Evolutionary conservation across 2,329 filamentous ascomycete species (phyloP).

Genomic region (Trichoderma citrinoviride): DNA sequence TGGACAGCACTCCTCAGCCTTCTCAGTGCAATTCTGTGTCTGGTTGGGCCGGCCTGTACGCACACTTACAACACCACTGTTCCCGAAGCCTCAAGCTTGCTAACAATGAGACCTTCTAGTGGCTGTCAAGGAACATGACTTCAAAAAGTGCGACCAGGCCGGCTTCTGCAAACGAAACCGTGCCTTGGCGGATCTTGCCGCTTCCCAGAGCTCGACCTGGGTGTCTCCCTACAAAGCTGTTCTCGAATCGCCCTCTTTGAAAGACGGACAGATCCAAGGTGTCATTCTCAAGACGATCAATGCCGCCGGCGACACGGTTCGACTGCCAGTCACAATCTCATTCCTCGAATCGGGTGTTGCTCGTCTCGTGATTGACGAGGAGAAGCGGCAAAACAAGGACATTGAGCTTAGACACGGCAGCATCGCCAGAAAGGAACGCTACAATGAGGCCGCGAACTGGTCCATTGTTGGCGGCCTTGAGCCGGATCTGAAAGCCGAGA

Average conservation of each 20-base stretch:
- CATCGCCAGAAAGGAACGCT: conserved; percentile 82
- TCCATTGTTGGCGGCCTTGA: conserved; percentile 78
- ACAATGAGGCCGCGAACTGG: conserved; percentile 88
- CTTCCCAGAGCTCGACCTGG: conserved; percentile 65
- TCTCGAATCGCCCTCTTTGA: conserved; percentile 69
- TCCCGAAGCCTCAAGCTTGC: background rate
- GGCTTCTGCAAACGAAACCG: conserved; percentile 97
- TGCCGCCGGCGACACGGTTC: conserved; percentile 61
- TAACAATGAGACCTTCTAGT: conserved; percentile 47
- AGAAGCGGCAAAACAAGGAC: conserved; percentile 82
- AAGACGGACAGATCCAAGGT: conserved; percentile 75
- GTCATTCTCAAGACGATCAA: conserved; percentile 77
- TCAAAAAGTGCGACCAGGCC: conserved; percentile 94
- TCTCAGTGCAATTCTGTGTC: conserved; percentile 55
- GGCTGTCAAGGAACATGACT: conserved; percentile 90
- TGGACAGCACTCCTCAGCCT: conserved; percentile 66
- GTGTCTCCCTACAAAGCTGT: conserved; percentile 76
- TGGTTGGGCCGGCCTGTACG: conserved; percentile 65
- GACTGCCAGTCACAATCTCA: conserved; percentile 78
- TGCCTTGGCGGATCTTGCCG: conserved; percentile 76
- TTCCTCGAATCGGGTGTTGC: conserved; percentile 89
- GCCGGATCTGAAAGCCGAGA: conserved; percentile 67
- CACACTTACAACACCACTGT: background rate
- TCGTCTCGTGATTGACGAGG: conserved; percentile 86
- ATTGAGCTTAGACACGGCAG: conserved; percentile 86